Base-by-base conservation (phyloP, 2,329 filamentous ascomycete species). In the Fusarium beomiforme region DNA sequence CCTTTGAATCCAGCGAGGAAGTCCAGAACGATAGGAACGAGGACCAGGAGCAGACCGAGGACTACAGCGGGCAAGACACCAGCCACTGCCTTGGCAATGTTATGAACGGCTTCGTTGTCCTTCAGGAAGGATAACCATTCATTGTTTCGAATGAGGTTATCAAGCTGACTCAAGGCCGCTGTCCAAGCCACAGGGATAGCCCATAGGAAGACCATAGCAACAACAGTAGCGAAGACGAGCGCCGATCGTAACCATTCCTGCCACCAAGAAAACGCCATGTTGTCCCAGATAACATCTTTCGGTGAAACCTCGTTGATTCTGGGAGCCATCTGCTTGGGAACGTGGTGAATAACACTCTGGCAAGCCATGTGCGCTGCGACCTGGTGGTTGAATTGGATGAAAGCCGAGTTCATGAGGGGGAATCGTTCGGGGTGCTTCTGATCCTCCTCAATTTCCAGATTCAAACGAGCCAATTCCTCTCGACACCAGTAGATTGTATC, bases 311-410 rank as follows among this genome's bases (percentile, higher is more conserved):
- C 96, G n/a, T 97, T 92, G 42, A 93, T 88, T 31, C 96, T 90
- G 1, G 96, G 96, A 2, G 93, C 88, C 96, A 99, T 99, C 47
- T 97, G 93, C 75, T 93, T 93, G 2, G 96, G 96, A 2, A 97
- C 81, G 76, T 99, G 96, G 79, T 98, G 94, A 41, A 92, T 94
- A 47, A 97, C 87, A 50, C 93, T 91, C 79, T 99, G 96, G 79
- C 94, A 98, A 63, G 95, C 96, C 96, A 99, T 98, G 77, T 99
- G 96, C 0, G 96, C 96, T 9, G 95, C 95, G 3, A 98, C 93
- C 79, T 99, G 96, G 78, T 98, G 92, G 77, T 99, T 97, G 86
- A 99, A 99, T 79, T 99, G 96, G 67, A 99, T 94, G 75, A 99
- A 99, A 1, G 96, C 96, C 2, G 95, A 97, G 76, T 93, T 97